Evolutionary conservation across 371 early-diverging fungal genomes (phyloP), one percentile per base, ranked within the genome.

Genomic region (Apophysomyces sp.): DNA sequence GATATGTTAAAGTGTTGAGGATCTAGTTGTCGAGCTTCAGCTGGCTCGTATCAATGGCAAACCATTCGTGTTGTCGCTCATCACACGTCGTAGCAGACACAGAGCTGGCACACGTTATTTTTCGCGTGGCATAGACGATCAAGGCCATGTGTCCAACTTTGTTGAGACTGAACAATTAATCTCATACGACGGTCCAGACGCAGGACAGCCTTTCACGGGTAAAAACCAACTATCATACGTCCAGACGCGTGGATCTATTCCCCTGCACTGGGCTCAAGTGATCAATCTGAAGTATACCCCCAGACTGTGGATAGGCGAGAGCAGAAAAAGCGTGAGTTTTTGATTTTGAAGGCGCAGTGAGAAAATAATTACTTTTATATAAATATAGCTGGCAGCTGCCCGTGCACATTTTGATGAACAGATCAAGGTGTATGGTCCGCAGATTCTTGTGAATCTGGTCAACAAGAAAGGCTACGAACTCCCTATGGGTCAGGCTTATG

Each of bases 161-260:
- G 98, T 98, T 3, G 99, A 99, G 76, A 99, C 99, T 0, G 99
- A 99, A 72, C 98, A 99, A 76, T 71, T 98, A 52, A 81, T 97
- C 1, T 66, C 86, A 40, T 79, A 82, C 65, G 83, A 85, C 13
- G 72, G 77, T 4, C 52, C 66, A 4, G 62, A 68, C 3, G 57
- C 62, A n/a, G 49, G 37, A 21, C 27, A 34, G 3, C 60, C 65
- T 27, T 36, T 51, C 5, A 66, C 62, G 8, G 82, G 78, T 58
- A 72, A 73, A 26, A 65, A 68, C 7, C 75, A 83, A 62, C 63
- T 86, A 5, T 72, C 95, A 2, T 95, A 87, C 83, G 88, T 98
- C 11, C 99, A 99, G 69, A 90, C 95, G 2, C 89, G 99, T 53
- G 99, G 99, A 4, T 98, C 98, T 0, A 96, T 99, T 65, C 99